Base-by-base conservation (phyloP, 2,329 filamentous ascomycete species). In the Pseudogymnoascus sp. region DNA sequence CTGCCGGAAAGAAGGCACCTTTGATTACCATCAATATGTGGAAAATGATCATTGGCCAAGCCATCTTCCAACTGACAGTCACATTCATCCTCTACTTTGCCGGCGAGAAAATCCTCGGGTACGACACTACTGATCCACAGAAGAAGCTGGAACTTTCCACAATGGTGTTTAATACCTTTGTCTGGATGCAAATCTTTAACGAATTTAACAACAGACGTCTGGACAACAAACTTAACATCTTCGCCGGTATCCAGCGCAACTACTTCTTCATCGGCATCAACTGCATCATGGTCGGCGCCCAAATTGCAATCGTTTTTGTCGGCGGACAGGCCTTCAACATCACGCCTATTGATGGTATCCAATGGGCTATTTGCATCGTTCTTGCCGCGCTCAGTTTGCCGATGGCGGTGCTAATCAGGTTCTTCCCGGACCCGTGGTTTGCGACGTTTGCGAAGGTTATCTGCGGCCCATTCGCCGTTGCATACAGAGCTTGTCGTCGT, bases 171-270 rank as follows among this genome's bases (percentile, higher is more conserved):
- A 89, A 89, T 73, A 85, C 82, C 0, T 89, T 87, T 68, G 86
- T 89, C 2, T 89, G 86, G 85, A 84, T 89, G 79, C 86, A 89
- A 69, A 87, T 89, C 65, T 89, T 88, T 77, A 88, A 88, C 72
- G 80, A 86, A 72, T 82, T 86, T 76, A 88, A 88, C 74, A 85
- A 84, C 77, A 90, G 93, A 64, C 90, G 92, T 5, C 80, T 96
- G 63, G 93, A 96, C 75, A 96, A 97, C 77, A 83, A 85, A 60
- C 91, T 96, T 81, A 96, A 97, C 77, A 90, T 97, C 67, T 93
- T 96, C 65, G 92, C 96, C 72, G 91, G 91, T 63, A 83, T 96
- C 64, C 82, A 82, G 31, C 84, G 84, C 73, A 97, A 96, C 75
- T 88, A 82, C 77, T 95, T 93, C 81, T 96, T 96, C 78, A 83